These are phyloP conservation scores for Atalantia buxifolia DNA, from an alignment of 345 rosid species.

Conservation along the genomic window DNA sequence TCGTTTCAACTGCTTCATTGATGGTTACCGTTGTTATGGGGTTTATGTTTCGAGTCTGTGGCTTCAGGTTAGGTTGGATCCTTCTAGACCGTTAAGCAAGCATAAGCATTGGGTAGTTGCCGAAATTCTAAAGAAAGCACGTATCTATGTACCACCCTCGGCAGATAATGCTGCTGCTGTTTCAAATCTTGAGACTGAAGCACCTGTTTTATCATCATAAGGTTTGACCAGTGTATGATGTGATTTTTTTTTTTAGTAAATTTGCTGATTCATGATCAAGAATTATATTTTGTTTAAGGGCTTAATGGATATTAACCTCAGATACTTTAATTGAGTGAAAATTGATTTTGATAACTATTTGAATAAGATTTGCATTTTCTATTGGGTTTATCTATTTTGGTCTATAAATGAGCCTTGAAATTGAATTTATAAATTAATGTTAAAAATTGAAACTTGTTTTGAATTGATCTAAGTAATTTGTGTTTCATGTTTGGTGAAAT, in stretches of 20 bases:
- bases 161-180: constrained; percentile 12
- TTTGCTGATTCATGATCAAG: neutral
- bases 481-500: neutral
- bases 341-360: neutral
- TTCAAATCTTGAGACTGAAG: constrained; percentile 15
- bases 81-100: constrained; percentile 95
- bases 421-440: no score
- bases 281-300: neutral
- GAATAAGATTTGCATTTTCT: neutral
- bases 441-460: neutral
- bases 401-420: no score
- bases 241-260: neutral
- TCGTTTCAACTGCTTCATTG: neutral
- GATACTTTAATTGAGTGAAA: neutral
- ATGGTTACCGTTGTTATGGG: neutral
- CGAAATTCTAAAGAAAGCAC: constrained; percentile 84
- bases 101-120: constrained; percentile 87
- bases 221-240: constrained; percentile 8
- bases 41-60: neutral
- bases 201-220: constrained; percentile 30
- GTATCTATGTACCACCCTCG: constrained; percentile 56
- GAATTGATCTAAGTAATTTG: neutral
- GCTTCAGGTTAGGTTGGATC: constrained; percentile 73
- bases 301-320: neutral
- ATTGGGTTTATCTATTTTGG: no score